Conservation (phyloP, 352 stramenopile species). For the Phytophthora pini region DNA sequence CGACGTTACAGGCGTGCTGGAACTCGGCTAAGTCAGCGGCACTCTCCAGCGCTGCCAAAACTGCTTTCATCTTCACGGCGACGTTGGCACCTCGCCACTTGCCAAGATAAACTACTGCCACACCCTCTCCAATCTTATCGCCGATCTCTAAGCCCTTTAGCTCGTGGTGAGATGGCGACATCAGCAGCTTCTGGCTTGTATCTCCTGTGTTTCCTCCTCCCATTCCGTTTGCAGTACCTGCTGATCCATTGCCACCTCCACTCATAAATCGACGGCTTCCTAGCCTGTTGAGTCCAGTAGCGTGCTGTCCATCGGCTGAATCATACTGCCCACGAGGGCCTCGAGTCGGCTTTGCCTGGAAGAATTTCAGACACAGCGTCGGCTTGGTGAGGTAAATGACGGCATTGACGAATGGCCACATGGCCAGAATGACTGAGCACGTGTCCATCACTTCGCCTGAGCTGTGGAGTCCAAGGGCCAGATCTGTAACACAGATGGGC, state of each 20-base stretch:
- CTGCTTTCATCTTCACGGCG: constrained; percentile 94
- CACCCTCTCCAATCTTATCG: constrained; percentile 85
- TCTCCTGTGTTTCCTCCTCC: constrained; percentile 25
- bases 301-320: constrained; percentile 32
- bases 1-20: constrained; percentile 82
- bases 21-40: constrained; percentile 73
- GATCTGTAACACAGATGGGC: constrained; percentile 73
- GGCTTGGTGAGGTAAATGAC: constrained; percentile 79
- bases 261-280: constrained; percentile 37
- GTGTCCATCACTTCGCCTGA: constrained; percentile 44
- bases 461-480: constrained; percentile 55
- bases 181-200: constrained; percentile 43
- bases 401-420: constrained; percentile 84
- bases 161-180: constrained; percentile 72
- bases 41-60: constrained; percentile 70
- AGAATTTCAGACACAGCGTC: constrained; percentile 61
- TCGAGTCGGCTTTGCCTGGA: constrained; percentile 43
- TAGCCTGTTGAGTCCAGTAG: constrained; percentile 25
- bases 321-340: constrained; percentile 32
- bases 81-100: constrained; percentile 96
- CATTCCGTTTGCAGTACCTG: constrained; percentile 33
- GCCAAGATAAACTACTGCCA: constrained; percentile 94
- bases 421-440: constrained; percentile 60
- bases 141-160: constrained; percentile 84
- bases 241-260: constrained; percentile 31